phyloP scores from a whole-genome alignment of 306 rosid species.

The Psophocarpus tetragonolobus region DNA sequence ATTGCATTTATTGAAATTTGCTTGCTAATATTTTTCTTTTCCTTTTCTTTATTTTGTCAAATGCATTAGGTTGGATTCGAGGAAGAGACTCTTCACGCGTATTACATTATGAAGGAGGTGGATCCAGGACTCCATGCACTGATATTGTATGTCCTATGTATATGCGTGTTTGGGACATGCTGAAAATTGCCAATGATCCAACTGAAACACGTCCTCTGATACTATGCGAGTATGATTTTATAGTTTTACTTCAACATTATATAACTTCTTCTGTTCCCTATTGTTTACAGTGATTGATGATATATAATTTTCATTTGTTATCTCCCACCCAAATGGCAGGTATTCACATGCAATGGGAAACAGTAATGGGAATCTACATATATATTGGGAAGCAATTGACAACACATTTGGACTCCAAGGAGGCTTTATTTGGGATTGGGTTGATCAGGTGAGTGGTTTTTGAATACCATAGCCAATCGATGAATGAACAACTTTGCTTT shows the following conservation, averaged over 20 bases:
- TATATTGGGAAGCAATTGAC: slow-evolving; percentile 97
- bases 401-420: slow-evolving; percentile 96
- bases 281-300: neutral
- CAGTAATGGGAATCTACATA: slow-evolving; percentile 83
- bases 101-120: slow-evolving; percentile 95
- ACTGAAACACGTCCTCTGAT: slow-evolving; percentile 88
- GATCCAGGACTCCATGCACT: slow-evolving; percentile 85
- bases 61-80: slow-evolving; percentile 80
- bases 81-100: slow-evolving; percentile 83
- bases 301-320: slow-evolving; percentile 18
- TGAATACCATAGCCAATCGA: slow-evolving; percentile 17
- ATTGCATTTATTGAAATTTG: neutral
- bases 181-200: slow-evolving; percentile 89
- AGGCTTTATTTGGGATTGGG: slow-evolving; percentile 99
- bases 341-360: slow-evolving; percentile 98
- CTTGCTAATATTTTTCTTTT: neutral
- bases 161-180: slow-evolving; percentile 96
- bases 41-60: neutral
- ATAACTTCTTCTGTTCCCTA: slow-evolving; percentile 21
- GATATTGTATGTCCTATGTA: slow-evolving; percentile 97
- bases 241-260: neutral
- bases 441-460: slow-evolving; percentile 67
- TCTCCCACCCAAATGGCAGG: slow-evolving; percentile 52
- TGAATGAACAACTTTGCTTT: neutral
- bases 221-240: slow-evolving; percentile 80